Evolutionary conservation across 202 grass and related monocot genomes (phyloP).

Genomic region (Digitaria exilis): DNA sequence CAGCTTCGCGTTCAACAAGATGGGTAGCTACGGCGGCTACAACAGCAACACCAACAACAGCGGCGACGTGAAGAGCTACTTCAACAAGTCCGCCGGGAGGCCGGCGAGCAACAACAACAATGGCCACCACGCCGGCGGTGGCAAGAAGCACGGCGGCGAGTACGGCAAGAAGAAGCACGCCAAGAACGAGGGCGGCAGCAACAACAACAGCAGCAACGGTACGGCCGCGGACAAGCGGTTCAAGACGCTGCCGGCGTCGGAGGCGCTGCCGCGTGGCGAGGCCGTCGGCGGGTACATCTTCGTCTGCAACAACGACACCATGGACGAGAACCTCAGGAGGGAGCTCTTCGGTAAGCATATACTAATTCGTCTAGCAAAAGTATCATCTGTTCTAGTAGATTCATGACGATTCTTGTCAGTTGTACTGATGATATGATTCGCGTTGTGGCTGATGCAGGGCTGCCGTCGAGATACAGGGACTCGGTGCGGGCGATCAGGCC

Average conservation of each 20-base stretch:
- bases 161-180: constrained; percentile 66
- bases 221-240: constrained; percentile 78
- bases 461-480: constrained; percentile 94
- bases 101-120: constrained; percentile 38
- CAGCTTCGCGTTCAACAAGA: constrained; percentile 41
- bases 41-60: not conserved
- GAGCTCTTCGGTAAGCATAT: constrained; percentile 80
- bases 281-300: constrained; percentile 95
- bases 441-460: constrained; percentile 50
- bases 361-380: not conserved
- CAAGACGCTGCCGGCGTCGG: constrained; percentile 88
- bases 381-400: not conserved
- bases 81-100: constrained; percentile 86
- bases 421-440: not conserved
- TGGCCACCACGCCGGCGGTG: not conserved
- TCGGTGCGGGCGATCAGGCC: constrained; percentile 90
- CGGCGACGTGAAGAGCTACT: constrained; percentile 88
- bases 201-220: not conserved
- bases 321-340: constrained; percentile 94
- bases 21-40: constrained; percentile 32
- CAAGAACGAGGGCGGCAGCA: constrained; percentile 35
- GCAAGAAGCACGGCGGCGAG: constrained; percentile 40
- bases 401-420: not conserved
- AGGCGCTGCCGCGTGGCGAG: constrained; percentile 79
- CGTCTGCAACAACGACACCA: constrained; percentile 99